Percentiles rank a stretch among this genome's conserved stretches.
Evolutionary conservation across 768 basidiomycete genomes (phyloP).

Genomic region (Collybia nuda): DNA sequence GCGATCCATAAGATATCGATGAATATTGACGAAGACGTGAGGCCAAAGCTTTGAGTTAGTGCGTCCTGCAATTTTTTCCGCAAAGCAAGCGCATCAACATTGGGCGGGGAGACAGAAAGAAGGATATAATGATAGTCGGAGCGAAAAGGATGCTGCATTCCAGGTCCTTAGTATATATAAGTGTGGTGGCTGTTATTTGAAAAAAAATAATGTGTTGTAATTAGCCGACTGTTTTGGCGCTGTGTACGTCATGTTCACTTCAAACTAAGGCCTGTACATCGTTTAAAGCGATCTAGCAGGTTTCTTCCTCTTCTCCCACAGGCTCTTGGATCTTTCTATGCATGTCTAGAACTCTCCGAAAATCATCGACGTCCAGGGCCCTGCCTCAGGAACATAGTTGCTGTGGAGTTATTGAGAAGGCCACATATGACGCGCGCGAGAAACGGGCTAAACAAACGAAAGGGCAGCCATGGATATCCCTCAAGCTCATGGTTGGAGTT

Average conservation of each 20-base stretch:
- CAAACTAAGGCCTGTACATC: no score
- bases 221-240: no score
- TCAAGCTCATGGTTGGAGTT: conserved; percentile 66
- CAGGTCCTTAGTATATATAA: no score
- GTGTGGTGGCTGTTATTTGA: no score
- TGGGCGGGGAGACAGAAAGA: conserved; percentile 38
- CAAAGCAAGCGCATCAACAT: conserved; percentile 41
- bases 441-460: conserved; percentile 40
- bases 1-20: conserved; percentile 61
- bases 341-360: background rate
- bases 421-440: conserved; percentile 34
- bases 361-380: background rate
- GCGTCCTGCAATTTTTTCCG: conserved; percentile 58
- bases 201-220: no score
- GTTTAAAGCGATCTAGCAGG: background rate
- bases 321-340: background rate
- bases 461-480: conserved; percentile 73
- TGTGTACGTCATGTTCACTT: no score
- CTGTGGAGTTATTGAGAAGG: conserved; percentile 58
- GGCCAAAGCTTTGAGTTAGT: conserved; percentile 53
- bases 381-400: conserved; percentile 22
- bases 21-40: conserved; percentile 48
- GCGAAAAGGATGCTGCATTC: conserved; percentile 21
- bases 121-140: conserved; percentile 45
- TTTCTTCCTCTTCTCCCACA: background rate